Percentiles rank a stretch among this genome's conserved stretches.
Evolutionary conservation across 148 eudicot species (phyloP).

Genomic region (Rhododendron vialii): DNA sequence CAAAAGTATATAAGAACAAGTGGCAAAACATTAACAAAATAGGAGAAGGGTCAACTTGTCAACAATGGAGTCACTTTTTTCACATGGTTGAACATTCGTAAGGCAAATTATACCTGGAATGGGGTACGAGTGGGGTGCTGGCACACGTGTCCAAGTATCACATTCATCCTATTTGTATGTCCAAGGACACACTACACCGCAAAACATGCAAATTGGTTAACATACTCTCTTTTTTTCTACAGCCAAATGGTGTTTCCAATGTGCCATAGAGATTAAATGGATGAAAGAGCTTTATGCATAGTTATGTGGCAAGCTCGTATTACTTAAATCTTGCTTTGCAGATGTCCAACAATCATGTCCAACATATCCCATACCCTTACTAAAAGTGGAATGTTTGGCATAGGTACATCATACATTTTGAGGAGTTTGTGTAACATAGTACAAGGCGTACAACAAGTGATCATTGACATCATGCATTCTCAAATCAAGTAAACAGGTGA

Average conservation of each 20-base stretch:
- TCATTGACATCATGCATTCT: neutral
- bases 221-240: neutral
- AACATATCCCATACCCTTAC: neutral
- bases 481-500: neutral
- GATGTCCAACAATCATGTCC: neutral
- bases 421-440: neutral
- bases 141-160: neutral
- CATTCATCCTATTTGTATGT: neutral
- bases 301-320: neutral
- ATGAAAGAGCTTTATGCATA: neutral
- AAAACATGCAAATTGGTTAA: neutral
- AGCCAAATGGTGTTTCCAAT: neutral
- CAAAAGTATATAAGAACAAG: neutral
- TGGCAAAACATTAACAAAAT: neutral
- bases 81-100: neutral
- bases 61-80: neutral
- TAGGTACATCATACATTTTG: neutral
- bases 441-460: neutral
- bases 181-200: conserved; percentile 1
- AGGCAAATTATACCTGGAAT: neutral
- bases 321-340: neutral
- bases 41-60: neutral
- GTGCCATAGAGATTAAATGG: neutral
- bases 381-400: neutral
- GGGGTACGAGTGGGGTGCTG: neutral